These are phyloP conservation scores for Hypoxylon intermedium DNA, from an alignment of 495 filamentous ascomycete genomes.

Conservation along the genomic window DNA sequence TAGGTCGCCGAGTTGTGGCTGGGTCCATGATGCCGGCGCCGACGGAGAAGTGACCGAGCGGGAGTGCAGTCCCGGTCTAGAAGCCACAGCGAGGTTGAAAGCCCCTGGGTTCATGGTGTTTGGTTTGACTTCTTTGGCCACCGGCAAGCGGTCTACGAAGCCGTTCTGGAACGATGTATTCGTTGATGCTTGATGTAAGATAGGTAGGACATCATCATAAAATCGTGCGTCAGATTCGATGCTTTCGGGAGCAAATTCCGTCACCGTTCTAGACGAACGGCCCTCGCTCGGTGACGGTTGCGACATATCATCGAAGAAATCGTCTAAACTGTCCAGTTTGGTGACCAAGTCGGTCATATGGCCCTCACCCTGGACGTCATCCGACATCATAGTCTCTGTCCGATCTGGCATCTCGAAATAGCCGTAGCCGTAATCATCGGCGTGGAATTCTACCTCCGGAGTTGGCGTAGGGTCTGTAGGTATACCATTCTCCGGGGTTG, in stretches of 20 bases:
- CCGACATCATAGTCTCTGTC: slow-evolving; percentile 89
- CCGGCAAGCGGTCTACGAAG: slow-evolving; percentile 73
- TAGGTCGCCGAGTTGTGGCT: slow-evolving; percentile 61
- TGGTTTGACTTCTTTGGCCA: slow-evolving; percentile 56
- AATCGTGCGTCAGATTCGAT: slow-evolving; percentile 82
- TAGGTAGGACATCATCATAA: slow-evolving; percentile 93
- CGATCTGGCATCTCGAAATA: slow-evolving; percentile 73
- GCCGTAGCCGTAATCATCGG: slow-evolving; percentile 83
- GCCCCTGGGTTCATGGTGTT: slow-evolving; percentile 71
- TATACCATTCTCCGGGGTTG: slow-evolving; percentile 52
- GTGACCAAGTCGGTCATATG: slow-evolving; percentile 84
- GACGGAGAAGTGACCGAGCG: slow-evolving; percentile 77
- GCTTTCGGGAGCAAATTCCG: slow-evolving; percentile 64
- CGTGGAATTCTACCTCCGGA: slow-evolving; percentile 88
- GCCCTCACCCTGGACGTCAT: slow-evolving; percentile 74
- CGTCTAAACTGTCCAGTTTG: slow-evolving; percentile 90
- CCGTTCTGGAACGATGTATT: slow-evolving; percentile 88
- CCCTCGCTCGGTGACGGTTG: slow-evolving; percentile 62
- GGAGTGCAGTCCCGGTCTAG: slow-evolving; percentile 67
- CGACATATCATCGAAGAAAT: slow-evolving; percentile 80
- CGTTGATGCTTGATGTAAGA: slow-evolving; percentile 71
- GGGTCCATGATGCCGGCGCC: slow-evolving; percentile 61
- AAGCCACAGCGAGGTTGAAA: slow-evolving; percentile 48
- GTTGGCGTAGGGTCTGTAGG: slow-evolving; percentile 73
- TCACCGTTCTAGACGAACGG: slow-evolving; percentile 67